These are phyloP conservation scores for Colletotrichum lupini DNA, from an alignment of 2,329 filamentous ascomycete species.

Conservation along the genomic window DNA sequence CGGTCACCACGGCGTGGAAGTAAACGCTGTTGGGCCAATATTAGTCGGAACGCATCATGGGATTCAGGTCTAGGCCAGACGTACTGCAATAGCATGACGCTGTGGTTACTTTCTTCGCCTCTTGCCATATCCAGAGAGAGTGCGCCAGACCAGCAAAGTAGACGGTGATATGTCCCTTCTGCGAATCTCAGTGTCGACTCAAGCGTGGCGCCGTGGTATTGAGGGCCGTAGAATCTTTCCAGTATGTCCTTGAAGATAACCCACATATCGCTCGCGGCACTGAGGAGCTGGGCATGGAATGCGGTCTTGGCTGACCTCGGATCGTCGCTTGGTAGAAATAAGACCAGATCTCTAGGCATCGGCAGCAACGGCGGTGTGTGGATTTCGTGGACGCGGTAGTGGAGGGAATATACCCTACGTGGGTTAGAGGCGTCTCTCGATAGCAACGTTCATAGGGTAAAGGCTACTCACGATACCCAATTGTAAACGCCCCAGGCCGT, in stretches of 20 bases:
- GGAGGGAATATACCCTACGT: slow-evolving; percentile 5
- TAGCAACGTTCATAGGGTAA: too few relatives aligned
- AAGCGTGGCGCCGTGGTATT: fast-evolving
- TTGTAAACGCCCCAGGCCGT: slow-evolving; percentile 45
- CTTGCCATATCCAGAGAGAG: background rate
- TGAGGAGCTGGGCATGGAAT: background rate
- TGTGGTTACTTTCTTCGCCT: background rate
- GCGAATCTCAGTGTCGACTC: background rate
- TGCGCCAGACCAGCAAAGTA: slow-evolving; percentile 8
- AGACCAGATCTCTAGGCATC: background rate
- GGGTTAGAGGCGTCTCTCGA: background rate
- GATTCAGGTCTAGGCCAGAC: background rate
- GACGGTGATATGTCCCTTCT: background rate
- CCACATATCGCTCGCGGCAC: slow-evolving; percentile 17
- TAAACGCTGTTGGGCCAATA: background rate
- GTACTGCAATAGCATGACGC: slow-evolving; percentile 22
- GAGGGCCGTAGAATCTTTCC: background rate
- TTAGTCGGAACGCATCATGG: background rate
- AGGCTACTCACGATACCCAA: slow-evolving; percentile 27
- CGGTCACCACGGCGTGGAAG: slow-evolving; percentile 17
- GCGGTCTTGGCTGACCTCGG: background rate
- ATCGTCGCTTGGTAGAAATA: background rate
- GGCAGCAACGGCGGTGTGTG: slow-evolving; percentile 14
- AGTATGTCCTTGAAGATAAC: background rate
- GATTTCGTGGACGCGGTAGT: slow-evolving; percentile 18